These are phyloP conservation scores for Colletotrichum orchidophilum DNA, from an alignment of 2,329 filamentous ascomycete genomes.

Conservation along the genomic window DNA sequence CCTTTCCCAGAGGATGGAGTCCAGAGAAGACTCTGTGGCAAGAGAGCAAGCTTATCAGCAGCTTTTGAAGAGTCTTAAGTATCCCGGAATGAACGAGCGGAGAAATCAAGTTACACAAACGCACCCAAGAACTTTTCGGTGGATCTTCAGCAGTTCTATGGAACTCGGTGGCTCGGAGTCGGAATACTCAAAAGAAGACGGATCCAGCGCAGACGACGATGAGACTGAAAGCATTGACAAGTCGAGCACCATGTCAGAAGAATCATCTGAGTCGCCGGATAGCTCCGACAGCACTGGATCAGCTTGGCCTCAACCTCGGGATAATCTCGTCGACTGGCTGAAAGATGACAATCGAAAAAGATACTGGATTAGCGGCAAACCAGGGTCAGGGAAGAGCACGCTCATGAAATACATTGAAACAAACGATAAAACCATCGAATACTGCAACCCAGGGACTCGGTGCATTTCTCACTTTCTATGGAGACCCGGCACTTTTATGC, in stretches of 20 bases:
- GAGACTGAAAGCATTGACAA: background rate
- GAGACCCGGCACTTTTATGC: background rate
- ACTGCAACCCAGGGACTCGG: rapidly evolving
- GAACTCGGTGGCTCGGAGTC: background rate
- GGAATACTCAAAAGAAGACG: background rate
- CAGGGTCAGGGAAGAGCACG: constrained; percentile 44
- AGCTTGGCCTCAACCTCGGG: background rate
- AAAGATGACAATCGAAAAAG: background rate
- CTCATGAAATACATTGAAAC: constrained; percentile 42
- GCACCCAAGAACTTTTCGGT: background rate
- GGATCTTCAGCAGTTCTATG: background rate
- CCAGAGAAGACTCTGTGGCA: background rate
- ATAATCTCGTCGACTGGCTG: background rate
- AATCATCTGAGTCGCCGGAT: background rate
- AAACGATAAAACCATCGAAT: background rate
- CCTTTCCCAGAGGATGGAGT: background rate
- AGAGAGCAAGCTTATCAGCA: background rate
- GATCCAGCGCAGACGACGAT: background rate
- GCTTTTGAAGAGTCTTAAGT: background rate
- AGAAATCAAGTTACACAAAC: background rate
- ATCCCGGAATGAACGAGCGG: background rate
- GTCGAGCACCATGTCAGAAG: no score
- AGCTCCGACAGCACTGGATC: background rate
- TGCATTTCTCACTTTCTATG: background rate
- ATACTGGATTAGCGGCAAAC: constrained; percentile 46